Evolutionary conservation across 148 eudicot genomes (phyloP).

Genomic region (Amaranthus hypochondriacus): DNA sequence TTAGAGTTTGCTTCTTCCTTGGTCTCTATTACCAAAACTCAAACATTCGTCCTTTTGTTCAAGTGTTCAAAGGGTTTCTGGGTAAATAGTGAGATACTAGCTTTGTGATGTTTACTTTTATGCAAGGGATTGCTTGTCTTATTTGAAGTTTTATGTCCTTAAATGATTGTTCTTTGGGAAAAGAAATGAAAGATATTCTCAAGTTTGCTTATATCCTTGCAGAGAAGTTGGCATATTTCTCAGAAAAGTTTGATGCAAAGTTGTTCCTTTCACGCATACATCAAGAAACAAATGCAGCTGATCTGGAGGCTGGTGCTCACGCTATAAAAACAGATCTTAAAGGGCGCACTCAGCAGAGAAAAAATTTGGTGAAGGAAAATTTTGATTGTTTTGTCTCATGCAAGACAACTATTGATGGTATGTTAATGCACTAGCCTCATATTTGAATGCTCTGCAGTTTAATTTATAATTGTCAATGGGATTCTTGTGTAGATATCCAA

Average conservation of each 20-base stretch:
- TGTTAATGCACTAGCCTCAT: conserved; percentile 20
- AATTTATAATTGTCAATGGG: conserved; percentile 1
- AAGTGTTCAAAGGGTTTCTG: not conserved
- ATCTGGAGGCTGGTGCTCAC: conserved; percentile 84
- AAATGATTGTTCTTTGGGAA: not conserved
- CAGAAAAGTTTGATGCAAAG: conserved; percentile 87
- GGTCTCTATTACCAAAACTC: too few species aligned
- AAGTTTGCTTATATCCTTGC: conserved; percentile 30
- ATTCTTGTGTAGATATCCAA: conserved; percentile 69
- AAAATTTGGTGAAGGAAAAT: conserved; percentile 93
- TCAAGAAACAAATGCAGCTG: conserved; percentile 81
- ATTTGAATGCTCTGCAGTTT: not conserved
- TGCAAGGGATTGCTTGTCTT: not conserved
- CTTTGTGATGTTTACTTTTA: not conserved
- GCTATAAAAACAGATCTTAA: conserved; percentile 83
- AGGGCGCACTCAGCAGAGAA: conserved; percentile 88
- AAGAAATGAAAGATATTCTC: not conserved
- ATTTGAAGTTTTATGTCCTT: not conserved
- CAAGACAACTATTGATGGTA: conserved; percentile 97
- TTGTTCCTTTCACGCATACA: conserved; percentile 84
- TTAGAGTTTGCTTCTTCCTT: too few species aligned
- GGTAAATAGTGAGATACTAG: not conserved
- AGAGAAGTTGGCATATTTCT: conserved; percentile 87
- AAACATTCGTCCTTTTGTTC: too few species aligned
- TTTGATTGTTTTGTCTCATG: conserved; percentile 98